These are phyloP conservation scores for Helenozyma rhizophorensis DNA, from an alignment of 805 yeast species.

Conservation along the genomic window DNA sequence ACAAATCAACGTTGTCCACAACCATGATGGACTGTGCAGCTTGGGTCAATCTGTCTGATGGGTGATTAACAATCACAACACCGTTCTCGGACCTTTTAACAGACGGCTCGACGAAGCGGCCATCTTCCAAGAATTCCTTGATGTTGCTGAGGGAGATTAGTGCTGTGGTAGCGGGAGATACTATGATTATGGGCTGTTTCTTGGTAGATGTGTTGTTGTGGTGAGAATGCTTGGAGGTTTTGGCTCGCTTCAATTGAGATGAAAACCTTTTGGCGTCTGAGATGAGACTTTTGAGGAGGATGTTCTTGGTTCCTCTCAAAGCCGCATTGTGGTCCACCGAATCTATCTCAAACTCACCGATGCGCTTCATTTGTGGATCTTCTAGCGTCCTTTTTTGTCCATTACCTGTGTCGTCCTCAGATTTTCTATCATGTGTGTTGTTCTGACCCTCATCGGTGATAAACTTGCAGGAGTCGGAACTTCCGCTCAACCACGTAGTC, in stretches of 20 bases:
- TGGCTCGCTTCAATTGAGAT: conserved; percentile 40
- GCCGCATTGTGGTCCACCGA: conserved; percentile 57
- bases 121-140: conserved; percentile 57
- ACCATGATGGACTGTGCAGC: conserved; percentile 67
- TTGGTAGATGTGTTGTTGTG: conserved; percentile 14
- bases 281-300: conserved; percentile 63
- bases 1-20: conserved; percentile 80
- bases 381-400: conserved; percentile 12
- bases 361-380: conserved; percentile 49
- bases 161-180: conserved; percentile 44
- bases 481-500: conserved; percentile 75
- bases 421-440: not conserved
- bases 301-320: conserved; percentile 60
- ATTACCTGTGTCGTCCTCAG: conserved; percentile 1
- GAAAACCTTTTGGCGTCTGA: conserved; percentile 63
- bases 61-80: conserved; percentile 50
- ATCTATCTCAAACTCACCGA: conserved; percentile 45
- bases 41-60: conserved; percentile 45
- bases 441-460: conserved; percentile 25
- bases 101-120: conserved; percentile 57
- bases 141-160: conserved; percentile 36
- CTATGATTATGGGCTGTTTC: conserved; percentile 40
- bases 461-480: conserved; percentile 55
- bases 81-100: conserved; percentile 29
- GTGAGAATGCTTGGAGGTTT: conserved; percentile 7